Base-by-base conservation (phyloP, 2,329 filamentous ascomycete species). In the Fusarium tricinctum region DNA sequence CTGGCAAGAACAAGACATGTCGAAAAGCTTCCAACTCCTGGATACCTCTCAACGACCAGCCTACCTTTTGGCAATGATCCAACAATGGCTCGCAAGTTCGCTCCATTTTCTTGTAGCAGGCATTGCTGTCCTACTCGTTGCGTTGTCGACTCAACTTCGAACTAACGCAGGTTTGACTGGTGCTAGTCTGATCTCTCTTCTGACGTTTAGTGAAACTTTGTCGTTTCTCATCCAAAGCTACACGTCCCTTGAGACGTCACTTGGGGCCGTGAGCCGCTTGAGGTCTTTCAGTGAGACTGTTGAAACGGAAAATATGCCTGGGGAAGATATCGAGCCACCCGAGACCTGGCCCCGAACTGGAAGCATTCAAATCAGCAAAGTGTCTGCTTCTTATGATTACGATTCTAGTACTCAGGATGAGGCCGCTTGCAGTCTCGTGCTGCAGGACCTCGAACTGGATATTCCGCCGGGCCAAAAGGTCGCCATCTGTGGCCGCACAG, bases 51-150 rank as follows among this genome's bases (percentile, higher is more conserved):
- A 89, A 60, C 76, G 82, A 9, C 87, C 88, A 2, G 84, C 83
- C 5, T 90, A 89, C 68, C 80, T 88, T 1, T 79, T 89, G 3
- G 82, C 81, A 43, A 84, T 84, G 70, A 83, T 89, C 30, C 88
- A 90, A 71, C 81, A 83, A 40, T 90, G 87, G 87, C 79, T 89
- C 0, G 80, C 74, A 0, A 78, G 89, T 1, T 80, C 82, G 0
- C 76, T 89, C 3, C 79, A 85, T 48, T 64, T 87, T 5, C 71
- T 87, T 0, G 83, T 87, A 0, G 81, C 83, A 0, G 77, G 78
- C 2, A 76, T 88, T 15, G 84, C 84, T 1, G 76, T 83, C 2
- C 61, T 84, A 3, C 73, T 88, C 0, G 80, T 88, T 3, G 48
- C 66, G 2, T 74, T 88, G 1, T 81, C 84, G 0, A 85, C 86